phyloP scores from a whole-genome alignment of 306 rosid genomes.

The Rosa lucieae region DNA sequence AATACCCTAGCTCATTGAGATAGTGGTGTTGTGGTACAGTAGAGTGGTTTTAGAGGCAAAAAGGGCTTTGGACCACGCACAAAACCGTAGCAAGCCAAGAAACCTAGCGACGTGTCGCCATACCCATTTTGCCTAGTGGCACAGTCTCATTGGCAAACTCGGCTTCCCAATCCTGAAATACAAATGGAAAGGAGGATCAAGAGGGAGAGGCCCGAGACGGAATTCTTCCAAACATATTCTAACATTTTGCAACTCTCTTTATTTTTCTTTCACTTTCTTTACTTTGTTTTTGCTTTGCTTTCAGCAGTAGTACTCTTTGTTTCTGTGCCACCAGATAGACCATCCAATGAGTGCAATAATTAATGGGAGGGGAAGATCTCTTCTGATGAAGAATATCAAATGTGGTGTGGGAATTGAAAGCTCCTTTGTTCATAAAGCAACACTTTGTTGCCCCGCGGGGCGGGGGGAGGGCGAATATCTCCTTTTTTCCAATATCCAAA shows the following conservation, averaged over 20 bases:
- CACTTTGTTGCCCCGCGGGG: conserved; percentile 28
- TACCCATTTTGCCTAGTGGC: conserved; percentile 19
- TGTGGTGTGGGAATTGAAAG: conserved; percentile 38
- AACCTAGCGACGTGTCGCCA: conserved; percentile 16
- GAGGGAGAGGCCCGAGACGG: conserved; percentile 24
- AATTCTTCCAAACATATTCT: conserved; percentile 51
- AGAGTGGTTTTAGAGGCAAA: not conserved
- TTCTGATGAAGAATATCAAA: conserved; percentile 52
- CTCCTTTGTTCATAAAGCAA: conserved; percentile 29
- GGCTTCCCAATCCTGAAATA: conserved; percentile 2
- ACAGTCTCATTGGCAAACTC: conserved; percentile 5
- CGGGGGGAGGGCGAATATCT: conserved; percentile 44
- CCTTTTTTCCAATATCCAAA: conserved; percentile 23
- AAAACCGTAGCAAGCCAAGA: conserved; percentile 17
- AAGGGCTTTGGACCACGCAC: conserved; percentile 49
- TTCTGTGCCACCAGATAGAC: conserved; percentile 51
- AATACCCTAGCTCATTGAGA: not conserved
- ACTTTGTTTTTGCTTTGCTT: conserved; percentile 2
- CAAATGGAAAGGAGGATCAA: conserved; percentile 7
- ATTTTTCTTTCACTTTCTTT: conserved; percentile 4
- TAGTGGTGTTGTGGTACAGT: not conserved
- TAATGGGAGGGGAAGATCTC: conserved; percentile 28
- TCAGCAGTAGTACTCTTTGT: conserved; percentile 18
- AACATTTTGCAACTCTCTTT: conserved; percentile 26
- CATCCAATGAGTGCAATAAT: conserved; percentile 61